Evolutionary conservation across 805 yeast genomes (phyloP).

Genomic region (Lachancea fermentati): DNA sequence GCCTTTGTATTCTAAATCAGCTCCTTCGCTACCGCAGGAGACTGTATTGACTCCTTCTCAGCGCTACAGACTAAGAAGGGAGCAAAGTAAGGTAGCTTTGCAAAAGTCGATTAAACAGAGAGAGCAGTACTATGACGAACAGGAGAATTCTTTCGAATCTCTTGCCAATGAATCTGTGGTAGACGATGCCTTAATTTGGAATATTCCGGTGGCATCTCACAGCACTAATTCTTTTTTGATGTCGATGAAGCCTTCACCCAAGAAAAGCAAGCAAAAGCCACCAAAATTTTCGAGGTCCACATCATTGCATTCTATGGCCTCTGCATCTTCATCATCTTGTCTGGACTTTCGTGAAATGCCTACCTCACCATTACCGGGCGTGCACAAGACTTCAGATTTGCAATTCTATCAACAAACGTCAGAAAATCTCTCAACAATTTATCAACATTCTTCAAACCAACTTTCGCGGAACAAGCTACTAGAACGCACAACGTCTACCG

Average conservation of each 20-base stretch:
- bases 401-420: conserved; percentile 33
- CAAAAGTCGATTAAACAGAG: conserved; percentile 31
- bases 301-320: conserved; percentile 3
- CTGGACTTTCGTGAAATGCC: conserved; percentile 33
- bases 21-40: conserved; percentile 14
- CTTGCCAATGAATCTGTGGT: conserved; percentile 30
- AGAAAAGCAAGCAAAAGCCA: conserved; percentile 4
- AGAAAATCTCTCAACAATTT: conserved; percentile 37
- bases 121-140: conserved; percentile 37
- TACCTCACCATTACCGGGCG: conserved; percentile 48
- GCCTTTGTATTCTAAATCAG: conserved; percentile 9
- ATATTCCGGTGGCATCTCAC: conserved; percentile 45
- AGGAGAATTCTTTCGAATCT: conserved; percentile 17
- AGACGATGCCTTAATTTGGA: conserved; percentile 42
- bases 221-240: conserved; percentile 28
- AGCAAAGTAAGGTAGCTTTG: conserved; percentile 32
- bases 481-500: conserved; percentile 33
- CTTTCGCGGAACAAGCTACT: conserved; percentile 35
- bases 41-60: conserved; percentile 38
- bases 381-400: conserved; percentile 25
- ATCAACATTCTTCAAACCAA: conserved; percentile 35
- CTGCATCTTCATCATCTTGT: conserved; percentile 26
- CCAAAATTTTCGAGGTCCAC: conserved; percentile 6
- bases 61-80: conserved; percentile 36
- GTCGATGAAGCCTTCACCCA: conserved; percentile 8